A percentile compares a stretch with the other conserved stretches of the same genome.
These are phyloP conservation scores for Pseudogymnoascus sp. DNA, from an alignment of 2,329 filamentous ascomycete genomes.

Conservation along the genomic window DNA sequence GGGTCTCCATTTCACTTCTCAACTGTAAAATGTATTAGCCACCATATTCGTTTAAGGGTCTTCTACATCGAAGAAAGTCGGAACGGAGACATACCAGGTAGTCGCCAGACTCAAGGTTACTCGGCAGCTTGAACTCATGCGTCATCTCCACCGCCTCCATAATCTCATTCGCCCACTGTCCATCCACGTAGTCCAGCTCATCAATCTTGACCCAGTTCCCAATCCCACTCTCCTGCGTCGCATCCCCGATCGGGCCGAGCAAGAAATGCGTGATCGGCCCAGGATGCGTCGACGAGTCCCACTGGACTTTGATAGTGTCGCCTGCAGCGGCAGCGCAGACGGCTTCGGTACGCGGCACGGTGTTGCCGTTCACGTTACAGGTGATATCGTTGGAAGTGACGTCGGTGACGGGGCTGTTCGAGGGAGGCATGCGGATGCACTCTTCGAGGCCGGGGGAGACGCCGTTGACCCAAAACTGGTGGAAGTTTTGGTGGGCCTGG, in stretches of 20 bases:
- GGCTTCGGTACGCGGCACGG: slow-evolving; percentile 27
- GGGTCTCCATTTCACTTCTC: slow-evolving; percentile 31
- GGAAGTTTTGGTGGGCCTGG: slow-evolving; percentile 35
- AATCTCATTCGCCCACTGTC: slow-evolving; percentile 27
- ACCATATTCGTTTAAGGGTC: background rate
- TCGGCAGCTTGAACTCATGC: slow-evolving; percentile 21
- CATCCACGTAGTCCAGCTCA: slow-evolving; percentile 24
- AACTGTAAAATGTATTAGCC: slow-evolving; percentile 18
- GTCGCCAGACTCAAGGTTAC: slow-evolving; percentile 27
- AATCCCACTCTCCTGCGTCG: slow-evolving; percentile 24
- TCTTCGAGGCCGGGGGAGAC: slow-evolving; percentile 29
- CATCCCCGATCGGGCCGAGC: slow-evolving; percentile 26
- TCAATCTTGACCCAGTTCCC: slow-evolving; percentile 30
- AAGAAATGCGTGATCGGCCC: slow-evolving; percentile 36
- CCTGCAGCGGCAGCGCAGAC: slow-evolving; percentile 29
- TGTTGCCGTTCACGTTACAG: slow-evolving; percentile 36
- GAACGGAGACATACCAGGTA: slow-evolving; percentile 21
- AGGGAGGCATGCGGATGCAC: slow-evolving; percentile 43
- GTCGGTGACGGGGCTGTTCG: slow-evolving; percentile 40
- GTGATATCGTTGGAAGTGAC: slow-evolving; percentile 37
- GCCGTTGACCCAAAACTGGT: slow-evolving; percentile 37
- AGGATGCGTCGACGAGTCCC: slow-evolving; percentile 33
- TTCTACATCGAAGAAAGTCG: background rate
- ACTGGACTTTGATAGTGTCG: slow-evolving; percentile 33
- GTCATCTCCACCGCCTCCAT: slow-evolving; percentile 24